phyloP scores from a whole-genome alignment of 495 filamentous ascomycete species.

The Aspergillus cavernicola region DNA sequence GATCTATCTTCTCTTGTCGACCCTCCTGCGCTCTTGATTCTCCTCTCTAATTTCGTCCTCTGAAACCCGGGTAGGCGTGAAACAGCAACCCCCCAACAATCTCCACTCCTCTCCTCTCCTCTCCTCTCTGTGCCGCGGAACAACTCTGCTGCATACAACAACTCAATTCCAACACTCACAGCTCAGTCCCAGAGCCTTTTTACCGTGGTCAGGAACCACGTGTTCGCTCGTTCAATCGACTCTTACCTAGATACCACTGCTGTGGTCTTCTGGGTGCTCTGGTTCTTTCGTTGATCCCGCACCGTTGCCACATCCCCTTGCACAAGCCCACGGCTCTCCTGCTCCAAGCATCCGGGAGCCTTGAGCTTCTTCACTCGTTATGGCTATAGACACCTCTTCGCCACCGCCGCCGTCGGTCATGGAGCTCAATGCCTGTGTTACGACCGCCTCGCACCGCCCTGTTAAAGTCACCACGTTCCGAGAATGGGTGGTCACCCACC shows the following conservation, averaged over 20 bases:
- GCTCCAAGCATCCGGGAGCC: conserved; percentile 17
- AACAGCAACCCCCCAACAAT: neutral
- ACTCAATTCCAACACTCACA: no score
- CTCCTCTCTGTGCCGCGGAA: neutral
- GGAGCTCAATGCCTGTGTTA: conserved; percentile 45
- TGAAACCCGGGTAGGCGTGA: neutral
- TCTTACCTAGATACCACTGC: neutral
- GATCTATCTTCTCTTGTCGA: neutral
- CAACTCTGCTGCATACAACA: no score
- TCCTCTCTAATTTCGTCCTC: neutral
- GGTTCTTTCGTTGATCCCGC: conserved; percentile 3
- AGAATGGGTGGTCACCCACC: conserved; percentile 50
- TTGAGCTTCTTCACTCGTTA: conserved; percentile 15
- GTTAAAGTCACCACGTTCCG: conserved; percentile 47
- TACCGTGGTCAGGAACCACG: conserved; percentile 11
- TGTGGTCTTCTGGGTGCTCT: neutral
- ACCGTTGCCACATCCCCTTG: conserved; percentile 20
- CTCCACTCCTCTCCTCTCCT: neutral
- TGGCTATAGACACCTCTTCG: conserved; percentile 35
- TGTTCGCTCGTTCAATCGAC: neutral
- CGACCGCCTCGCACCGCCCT: conserved; percentile 31
- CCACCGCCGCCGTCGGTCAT: conserved; percentile 27
- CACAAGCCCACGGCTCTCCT: conserved; percentile 14
- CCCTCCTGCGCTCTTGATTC: neutral
- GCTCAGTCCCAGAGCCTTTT: neutral